Percentiles rank a stretch among this genome's conserved stretches.
Conservation (phyloP, 75 land plant species). For the Selaginella moellendorffii region DNA sequence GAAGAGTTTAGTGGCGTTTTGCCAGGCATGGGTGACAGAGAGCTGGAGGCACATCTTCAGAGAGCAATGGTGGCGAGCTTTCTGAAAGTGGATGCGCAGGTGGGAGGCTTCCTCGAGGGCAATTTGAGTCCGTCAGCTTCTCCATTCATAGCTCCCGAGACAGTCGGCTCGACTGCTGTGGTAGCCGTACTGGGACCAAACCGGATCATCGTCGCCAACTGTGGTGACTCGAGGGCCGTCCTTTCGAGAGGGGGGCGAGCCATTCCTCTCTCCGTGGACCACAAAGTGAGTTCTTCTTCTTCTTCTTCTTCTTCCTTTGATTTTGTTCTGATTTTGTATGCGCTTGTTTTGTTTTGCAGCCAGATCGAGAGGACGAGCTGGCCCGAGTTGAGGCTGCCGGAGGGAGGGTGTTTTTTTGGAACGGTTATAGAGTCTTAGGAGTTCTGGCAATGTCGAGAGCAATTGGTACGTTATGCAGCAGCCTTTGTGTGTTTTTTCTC, state of each 20-base stretch:
- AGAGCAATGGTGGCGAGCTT: constrained; percentile 37
- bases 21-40: background rate
- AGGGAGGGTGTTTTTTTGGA: constrained; percentile 57
- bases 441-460: constrained; percentile 72
- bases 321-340: background rate
- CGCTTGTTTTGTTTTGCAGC: constrained; percentile 30
- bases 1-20: constrained; percentile 38
- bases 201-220: constrained; percentile 57
- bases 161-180: constrained; percentile 78
- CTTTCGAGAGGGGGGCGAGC: constrained; percentile 50
- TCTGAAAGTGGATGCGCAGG: constrained; percentile 52
- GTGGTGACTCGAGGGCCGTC: constrained; percentile 90
- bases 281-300: constrained; percentile 45
- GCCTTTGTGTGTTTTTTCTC: constrained; percentile 2
- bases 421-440: constrained; percentile 50
- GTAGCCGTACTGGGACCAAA: constrained; percentile 41
- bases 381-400: constrained; percentile 48
- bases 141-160: constrained; percentile 22
- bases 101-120: constrained; percentile 27
- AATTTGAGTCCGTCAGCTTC: background rate
- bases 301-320: too few species aligned
- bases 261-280: constrained; percentile 59
- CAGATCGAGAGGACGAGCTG: constrained; percentile 50
- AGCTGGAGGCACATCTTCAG: constrained; percentile 36
- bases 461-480: constrained; percentile 57